A percentile compares a stretch with the other conserved stretches of the same genome.
Evolutionary conservation across 192 early-diverging fungal species (phyloP).

Genomic region (Coemansia erecta): DNA sequence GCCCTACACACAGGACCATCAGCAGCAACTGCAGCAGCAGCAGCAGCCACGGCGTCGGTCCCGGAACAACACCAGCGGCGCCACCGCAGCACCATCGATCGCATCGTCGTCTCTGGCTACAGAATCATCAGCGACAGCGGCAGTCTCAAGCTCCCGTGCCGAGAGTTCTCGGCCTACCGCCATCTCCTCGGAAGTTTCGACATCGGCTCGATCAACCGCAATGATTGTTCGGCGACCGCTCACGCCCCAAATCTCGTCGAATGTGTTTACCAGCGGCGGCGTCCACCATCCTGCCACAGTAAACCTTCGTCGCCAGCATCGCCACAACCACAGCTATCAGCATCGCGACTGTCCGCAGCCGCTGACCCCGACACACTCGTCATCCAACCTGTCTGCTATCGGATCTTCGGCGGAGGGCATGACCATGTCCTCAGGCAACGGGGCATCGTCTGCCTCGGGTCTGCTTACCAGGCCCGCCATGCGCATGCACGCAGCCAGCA

Average conservation of each 20-base stretch:
- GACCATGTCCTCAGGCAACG: conserved; percentile 8
- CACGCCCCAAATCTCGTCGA: conserved; percentile 39
- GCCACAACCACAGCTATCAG: conserved; percentile 36
- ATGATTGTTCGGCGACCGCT: conserved; percentile 39
- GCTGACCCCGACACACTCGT: conserved; percentile 43
- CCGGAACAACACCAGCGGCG: conserved; percentile 32
- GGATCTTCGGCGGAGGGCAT: conserved; percentile 8
- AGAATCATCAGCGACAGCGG: background rate
- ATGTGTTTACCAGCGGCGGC: conserved; percentile 15
- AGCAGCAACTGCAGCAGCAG: conserved; percentile 2
- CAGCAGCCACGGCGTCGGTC: conserved; percentile 28
- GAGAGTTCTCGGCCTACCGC: background rate
- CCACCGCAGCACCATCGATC: conserved; percentile 13
- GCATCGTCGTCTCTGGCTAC: conserved; percentile 24
- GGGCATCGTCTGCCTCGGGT: conserved; percentile 8
- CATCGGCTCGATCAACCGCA: conserved; percentile 11
- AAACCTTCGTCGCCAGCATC: conserved; percentile 30
- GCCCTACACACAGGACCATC: conserved; percentile 13
- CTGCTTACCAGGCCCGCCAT: conserved; percentile 19
- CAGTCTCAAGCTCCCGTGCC: background rate
- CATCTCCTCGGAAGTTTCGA: background rate
- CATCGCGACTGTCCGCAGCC: conserved; percentile 40
- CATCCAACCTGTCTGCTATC: conserved; percentile 21
- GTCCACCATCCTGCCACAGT: conserved; percentile 22
- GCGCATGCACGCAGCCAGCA: conserved; percentile 42